Evolutionary conservation across 1,284 basidiomycete genomes (phyloP).

Genomic region (Fomitopsis schrenkii): DNA sequence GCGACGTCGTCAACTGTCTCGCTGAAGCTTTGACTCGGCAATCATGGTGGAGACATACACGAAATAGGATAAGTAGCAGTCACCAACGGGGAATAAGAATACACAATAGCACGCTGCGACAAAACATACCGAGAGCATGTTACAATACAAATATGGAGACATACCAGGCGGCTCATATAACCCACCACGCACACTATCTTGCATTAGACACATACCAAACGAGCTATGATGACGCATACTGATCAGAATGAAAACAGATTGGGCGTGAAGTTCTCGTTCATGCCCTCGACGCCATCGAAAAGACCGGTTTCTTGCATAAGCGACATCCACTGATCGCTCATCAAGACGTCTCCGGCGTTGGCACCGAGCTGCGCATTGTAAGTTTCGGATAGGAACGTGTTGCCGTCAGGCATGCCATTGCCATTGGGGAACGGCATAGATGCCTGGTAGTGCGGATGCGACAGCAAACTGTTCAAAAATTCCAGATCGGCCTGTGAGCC

Average conservation of each 20-base stretch:
- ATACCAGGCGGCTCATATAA: background rate
- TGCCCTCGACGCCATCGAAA: slow-evolving; percentile 1
- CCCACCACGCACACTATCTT: background rate
- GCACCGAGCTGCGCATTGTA: slow-evolving; percentile 3
- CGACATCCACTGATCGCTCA: slow-evolving; percentile 29
- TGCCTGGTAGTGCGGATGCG: slow-evolving; percentile 4
- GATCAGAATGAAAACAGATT: slow-evolving; percentile 6
- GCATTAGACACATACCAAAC: background rate
- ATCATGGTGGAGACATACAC: background rate
- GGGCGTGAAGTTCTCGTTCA: background rate
- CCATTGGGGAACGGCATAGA: background rate
- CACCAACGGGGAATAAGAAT: background rate
- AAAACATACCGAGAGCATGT: background rate
- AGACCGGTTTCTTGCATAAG: slow-evolving; percentile 29
- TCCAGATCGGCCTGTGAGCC: slow-evolving; percentile 5
- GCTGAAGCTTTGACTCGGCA: too few species aligned
- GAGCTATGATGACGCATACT: background rate
- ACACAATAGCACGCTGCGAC: background rate
- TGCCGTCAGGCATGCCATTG: background rate
- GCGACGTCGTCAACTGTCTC: too few species aligned
- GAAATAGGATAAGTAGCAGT: background rate
- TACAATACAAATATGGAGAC: background rate
- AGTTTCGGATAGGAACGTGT: background rate
- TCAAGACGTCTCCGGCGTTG: slow-evolving; percentile 16
- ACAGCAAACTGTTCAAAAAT: slow-evolving; percentile 5